Base-by-base conservation (phyloP, 2,329 filamentous ascomycete species). In the Magnaporthiopsis poae region DNA sequence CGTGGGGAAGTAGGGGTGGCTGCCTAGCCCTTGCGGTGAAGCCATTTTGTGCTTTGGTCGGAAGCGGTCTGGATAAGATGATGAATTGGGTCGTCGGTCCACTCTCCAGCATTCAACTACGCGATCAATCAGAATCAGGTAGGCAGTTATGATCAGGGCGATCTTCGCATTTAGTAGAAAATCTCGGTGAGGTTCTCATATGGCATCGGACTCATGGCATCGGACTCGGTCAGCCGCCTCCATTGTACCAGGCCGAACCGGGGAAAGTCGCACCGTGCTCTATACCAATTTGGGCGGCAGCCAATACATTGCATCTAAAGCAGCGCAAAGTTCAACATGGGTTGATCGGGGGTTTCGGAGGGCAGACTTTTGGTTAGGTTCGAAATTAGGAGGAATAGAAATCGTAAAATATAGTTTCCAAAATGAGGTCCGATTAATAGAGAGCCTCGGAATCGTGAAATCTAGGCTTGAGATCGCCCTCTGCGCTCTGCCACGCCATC, bases 1-100 rank as follows among this genome's bases (percentile, higher is more conserved):
- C 2, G 72, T 72, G 0, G 84, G 84, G 69, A 80, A 81, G 69
- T 86, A 86, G 0, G 84, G 83, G 69, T 86, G 82, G 46, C 46
- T 25, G 67, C n/a, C 25, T 21, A 61, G 46, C 21, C 46, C 46
- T n/a, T 25, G 46, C 21, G 46, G 18, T n/a, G 21, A 56, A 25
- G 46, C 18, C 46, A 56, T 56, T 56, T 56, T 56, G 18, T 56
- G 21, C n/a, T 56, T 21, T 25, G 21, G 46, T 11, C n/a, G 21
- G n/a, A 21, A 1, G 79, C 80, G 65, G 84, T 8, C 46, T 56
- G 1, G 46, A 8, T 56, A 0, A 4, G 21, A n/a, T n/a, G 21
- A 18, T 31, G 31, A 7, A 31, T 31, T 25, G 9, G 4, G 2
- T 25, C 18, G 8, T 3, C 18, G 18, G 46, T 56, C 18, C 21